Evolutionary conservation across 2,329 filamentous ascomycete species (phyloP).

Genomic region (Diaporthe sp.): DNA sequence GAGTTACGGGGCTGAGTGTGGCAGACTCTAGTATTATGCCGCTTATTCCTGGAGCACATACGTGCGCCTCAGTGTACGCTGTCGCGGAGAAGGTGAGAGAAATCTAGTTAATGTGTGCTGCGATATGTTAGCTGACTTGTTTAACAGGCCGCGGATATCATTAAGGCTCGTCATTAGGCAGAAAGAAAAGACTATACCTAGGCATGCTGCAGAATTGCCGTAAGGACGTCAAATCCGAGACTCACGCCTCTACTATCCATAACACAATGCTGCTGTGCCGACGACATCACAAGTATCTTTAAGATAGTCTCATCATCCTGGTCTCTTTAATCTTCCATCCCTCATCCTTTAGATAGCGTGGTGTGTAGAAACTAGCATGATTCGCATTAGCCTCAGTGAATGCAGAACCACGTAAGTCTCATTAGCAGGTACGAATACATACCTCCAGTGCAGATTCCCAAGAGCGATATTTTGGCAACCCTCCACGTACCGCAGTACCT

Average conservation of each 20-base stretch:
- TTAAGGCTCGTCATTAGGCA: background rate
- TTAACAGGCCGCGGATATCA: background rate
- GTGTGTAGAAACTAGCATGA: background rate
- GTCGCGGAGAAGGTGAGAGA: constrained; percentile 3
- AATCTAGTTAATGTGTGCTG: background rate
- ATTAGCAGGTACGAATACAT: background rate
- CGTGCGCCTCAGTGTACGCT: constrained; percentile 25
- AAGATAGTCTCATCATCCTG: background rate
- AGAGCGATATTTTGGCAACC: background rate
- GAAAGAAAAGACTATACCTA: background rate
- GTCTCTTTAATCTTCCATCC: background rate
- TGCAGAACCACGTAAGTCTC: background rate
- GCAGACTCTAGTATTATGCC: constrained; percentile 36
- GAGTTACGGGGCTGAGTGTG: constrained; percentile 20
- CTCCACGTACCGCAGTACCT: background rate
- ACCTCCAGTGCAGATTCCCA: background rate
- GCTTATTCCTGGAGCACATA: constrained; percentile 24
- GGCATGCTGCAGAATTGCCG: background rate
- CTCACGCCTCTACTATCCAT: too few species aligned
- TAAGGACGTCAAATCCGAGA: background rate
- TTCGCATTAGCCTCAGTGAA: background rate
- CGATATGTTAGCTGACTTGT: background rate
- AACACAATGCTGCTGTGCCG: too few species aligned
- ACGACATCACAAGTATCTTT: background rate
- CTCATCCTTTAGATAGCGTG: background rate